phyloP scores from a whole-genome alignment of 2,329 filamentous ascomycete species.

The Colletotrichum sp. region DNA sequence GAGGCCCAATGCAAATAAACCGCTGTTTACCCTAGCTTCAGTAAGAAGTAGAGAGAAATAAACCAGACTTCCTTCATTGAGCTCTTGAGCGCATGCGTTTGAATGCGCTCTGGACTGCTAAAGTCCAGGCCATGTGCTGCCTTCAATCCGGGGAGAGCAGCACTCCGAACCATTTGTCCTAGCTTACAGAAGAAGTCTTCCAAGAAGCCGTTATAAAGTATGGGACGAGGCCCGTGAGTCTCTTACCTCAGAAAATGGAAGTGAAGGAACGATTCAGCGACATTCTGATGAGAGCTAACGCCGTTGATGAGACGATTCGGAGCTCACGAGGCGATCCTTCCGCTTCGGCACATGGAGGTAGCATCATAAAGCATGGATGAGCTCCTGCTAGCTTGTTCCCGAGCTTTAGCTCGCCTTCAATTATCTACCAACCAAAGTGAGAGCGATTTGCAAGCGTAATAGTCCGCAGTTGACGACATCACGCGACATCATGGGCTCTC shows the following conservation, averaged over 20 bases:
- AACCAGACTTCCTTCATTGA: background rate
- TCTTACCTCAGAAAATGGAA: background rate
- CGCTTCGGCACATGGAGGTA: background rate
- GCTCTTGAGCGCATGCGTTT: background rate
- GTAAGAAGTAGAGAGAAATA: background rate
- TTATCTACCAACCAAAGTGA: background rate
- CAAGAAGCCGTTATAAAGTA: background rate
- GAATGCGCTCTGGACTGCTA: background rate
- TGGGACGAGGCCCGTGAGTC: background rate
- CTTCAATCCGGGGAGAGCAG: background rate
- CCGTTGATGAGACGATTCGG: background rate
- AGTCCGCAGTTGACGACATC: too few relatives aligned
- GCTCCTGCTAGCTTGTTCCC: background rate
- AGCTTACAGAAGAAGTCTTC: background rate
- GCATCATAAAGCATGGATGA: background rate
- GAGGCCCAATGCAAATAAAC: background rate
- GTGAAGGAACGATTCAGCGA: background rate
- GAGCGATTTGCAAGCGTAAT: background rate
- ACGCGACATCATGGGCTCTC: constrained; percentile 4
- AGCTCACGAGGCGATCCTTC: background rate
- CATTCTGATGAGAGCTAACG: background rate
- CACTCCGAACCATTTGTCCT: background rate
- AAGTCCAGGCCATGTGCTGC: background rate
- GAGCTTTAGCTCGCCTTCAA: background rate
- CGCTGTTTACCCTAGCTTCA: background rate